Base-by-base conservation (phyloP, 306 rosid species). In the Vachellia collinsii region DNA sequence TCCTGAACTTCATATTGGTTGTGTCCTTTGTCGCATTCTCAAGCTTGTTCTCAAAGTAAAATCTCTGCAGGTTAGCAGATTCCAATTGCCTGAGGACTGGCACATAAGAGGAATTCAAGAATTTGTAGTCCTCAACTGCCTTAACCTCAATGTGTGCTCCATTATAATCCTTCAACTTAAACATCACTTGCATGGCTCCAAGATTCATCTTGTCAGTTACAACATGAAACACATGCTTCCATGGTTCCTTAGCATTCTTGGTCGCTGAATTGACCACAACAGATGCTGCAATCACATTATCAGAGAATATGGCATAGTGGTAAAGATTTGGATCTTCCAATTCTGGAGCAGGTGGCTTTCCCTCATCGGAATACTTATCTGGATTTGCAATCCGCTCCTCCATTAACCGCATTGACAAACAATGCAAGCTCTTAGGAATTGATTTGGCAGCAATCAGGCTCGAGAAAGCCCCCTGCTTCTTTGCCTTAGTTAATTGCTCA, bases 401-500 rank as follows among this genome's bases (percentile, higher is more conserved):
- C 92, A 87, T 89, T 82, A 94, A 73, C 56, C 93, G 84, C 94
- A 89, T 92, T 1, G 97, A 82, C 3, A 92, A 83, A 76, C 94
- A 94, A 81, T 94, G 93, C 87, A 92, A 48, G 81, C 92, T 88
- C 82, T 91, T 92, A 1, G 97, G 97, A 70, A 92, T 92, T 0
- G 97, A 91, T 85, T 94, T 94, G 1, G 98, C 98, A 0, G 98
- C 98, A 41, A 94, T 92, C 83, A 92, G 85, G 76, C 97, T 94
- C 0, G 97, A 92, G 89, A 94, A 94, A 80, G 98, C 97, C 8
- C 98, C 97, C 80, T 94, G 97, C 91, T 92, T 94, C 90, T 94
- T 94, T 0, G 97, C 97, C 86, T 91, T 92, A 3, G 94, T 89
- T 77, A 94, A 66, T 67, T 89, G 91, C 87, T 94, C 98, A 70